phyloP scores from a whole-genome alignment of 176 grass and related monocot genomes.

The Pontederia paniculata region DNA sequence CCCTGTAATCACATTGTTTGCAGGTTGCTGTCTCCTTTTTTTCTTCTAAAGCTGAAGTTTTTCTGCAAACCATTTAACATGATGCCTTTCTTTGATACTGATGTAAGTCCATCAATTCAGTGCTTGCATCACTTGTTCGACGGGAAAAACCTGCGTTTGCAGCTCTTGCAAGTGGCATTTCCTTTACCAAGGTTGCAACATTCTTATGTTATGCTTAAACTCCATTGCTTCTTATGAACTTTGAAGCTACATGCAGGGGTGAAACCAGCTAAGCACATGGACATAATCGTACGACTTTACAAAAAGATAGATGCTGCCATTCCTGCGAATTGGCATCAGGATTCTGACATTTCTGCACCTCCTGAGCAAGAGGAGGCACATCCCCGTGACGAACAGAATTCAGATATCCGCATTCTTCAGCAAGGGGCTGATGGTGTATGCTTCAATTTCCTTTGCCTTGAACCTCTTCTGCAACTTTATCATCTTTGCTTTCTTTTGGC shows the following conservation, averaged over 20 bases:
- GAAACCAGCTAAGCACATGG: neutral
- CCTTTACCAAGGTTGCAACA: neutral
- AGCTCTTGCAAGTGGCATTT: too few relatives aligned
- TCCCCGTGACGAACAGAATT: neutral
- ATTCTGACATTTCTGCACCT: neutral
- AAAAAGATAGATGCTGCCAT: neutral
- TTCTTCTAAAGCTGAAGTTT: neutral
- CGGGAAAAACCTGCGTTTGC: too few relatives aligned
- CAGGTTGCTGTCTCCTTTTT: neutral
- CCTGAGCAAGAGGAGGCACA: neutral
- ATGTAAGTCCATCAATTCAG: too few relatives aligned
- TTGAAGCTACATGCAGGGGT: neutral
- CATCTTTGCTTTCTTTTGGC: too few relatives aligned
- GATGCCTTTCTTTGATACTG: too few relatives aligned
- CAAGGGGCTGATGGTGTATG: too few relatives aligned
- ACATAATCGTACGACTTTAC: neutral
- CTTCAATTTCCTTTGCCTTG: too few relatives aligned
- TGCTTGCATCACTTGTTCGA: too few relatives aligned
- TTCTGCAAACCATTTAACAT: neutral
- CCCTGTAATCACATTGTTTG: conserved; percentile 5
- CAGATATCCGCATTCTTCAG: too few relatives aligned
- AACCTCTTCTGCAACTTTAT: too few relatives aligned
- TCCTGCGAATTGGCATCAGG: too few relatives aligned
- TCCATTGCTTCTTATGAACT: neutral
- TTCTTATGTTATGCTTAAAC: neutral